Evolutionary conservation across 257 asterid species (phyloP), one percentile per base, ranked within the genome.

Genomic region (Nicotiana attenuata): DNA sequence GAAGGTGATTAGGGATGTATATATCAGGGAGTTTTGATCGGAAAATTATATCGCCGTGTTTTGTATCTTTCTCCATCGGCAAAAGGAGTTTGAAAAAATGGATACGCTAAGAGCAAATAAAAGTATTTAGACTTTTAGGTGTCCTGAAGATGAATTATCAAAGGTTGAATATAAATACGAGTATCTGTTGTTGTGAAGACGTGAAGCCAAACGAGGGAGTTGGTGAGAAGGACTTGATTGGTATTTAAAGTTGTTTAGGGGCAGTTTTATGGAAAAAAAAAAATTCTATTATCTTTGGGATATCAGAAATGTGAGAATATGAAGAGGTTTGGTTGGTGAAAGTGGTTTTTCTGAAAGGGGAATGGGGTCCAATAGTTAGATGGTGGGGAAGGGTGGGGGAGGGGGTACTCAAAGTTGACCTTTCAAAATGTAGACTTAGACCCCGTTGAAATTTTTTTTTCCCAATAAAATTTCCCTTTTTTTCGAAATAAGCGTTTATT

Each of bases 11-110:
- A 0, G 97, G 97, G 59, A 93, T 90, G 92, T 88, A 82, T n/a
- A 94, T 93, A 55, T 93, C 98, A 10, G 94, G 93, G 15, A 94
- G 92, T 5, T 90, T 93, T 29, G 98, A 94, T 81, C 97, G 85
- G 90, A 90, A 93, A 22, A 94, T 86, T 81, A 84, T 71, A 15
- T 91, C 92, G 1, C 77, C 24, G 22, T 88, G 87, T 14, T 65
- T 83, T 15, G 86, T 29, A 26, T 63, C 53, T 0, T 87, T 82
- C 64, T 85, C 93, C 94, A 92, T 92, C 55, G 65, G 2, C 17
- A 20, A 68, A 57, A 45, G 17, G 3, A 52, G 57, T 14, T 52
- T 52, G 7, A 52, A 14, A 52, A 3, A 52, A 52, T 52, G 63
- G 24, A n/a, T 31, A 59, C 38, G 52, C 22, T 50, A 73, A 77